phyloP scores from a whole-genome alignment of 345 rosid species.

The Salix viminalis region DNA sequence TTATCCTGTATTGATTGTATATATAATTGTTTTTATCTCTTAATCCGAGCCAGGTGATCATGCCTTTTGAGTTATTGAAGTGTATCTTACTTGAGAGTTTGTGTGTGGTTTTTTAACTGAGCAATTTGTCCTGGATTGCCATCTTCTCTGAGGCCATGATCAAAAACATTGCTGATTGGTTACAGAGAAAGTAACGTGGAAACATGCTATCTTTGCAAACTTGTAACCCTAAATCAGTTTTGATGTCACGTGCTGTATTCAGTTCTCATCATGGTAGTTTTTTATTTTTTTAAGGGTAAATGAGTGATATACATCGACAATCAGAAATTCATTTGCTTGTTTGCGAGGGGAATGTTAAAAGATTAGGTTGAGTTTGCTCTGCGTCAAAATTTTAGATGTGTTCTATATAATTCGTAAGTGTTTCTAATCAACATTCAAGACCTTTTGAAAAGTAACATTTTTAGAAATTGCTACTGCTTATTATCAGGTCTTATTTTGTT shows the following conservation, averaged over 20 bases:
- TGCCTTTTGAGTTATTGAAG: not conserved
- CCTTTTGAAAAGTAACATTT: not conserved
- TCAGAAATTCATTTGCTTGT: not conserved
- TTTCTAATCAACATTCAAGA: not conserved
- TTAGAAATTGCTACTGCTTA: not conserved
- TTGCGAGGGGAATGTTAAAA: not conserved
- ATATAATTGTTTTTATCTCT: not conserved
- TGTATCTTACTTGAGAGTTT: not conserved
- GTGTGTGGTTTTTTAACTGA: not conserved
- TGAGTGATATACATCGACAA: not conserved
- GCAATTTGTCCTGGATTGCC: not conserved
- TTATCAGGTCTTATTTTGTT: not conserved
- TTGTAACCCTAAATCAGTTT: not conserved
- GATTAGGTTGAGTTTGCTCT: not conserved
- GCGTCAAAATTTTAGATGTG: not conserved
- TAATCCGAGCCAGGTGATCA: not conserved
- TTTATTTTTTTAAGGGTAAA: not conserved
- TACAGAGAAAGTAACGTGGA: not conserved
- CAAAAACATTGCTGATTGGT: not conserved
- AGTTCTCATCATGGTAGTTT: not conserved
- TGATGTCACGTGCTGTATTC: not conserved
- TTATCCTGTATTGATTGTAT: not conserved
- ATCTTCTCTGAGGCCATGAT: not conserved
- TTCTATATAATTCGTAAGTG: not conserved
- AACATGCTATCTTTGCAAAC: not conserved